These are phyloP conservation scores for Sclerospora graminicola DNA, from an alignment of 352 stramenopile genomes.

Conservation along the genomic window DNA sequence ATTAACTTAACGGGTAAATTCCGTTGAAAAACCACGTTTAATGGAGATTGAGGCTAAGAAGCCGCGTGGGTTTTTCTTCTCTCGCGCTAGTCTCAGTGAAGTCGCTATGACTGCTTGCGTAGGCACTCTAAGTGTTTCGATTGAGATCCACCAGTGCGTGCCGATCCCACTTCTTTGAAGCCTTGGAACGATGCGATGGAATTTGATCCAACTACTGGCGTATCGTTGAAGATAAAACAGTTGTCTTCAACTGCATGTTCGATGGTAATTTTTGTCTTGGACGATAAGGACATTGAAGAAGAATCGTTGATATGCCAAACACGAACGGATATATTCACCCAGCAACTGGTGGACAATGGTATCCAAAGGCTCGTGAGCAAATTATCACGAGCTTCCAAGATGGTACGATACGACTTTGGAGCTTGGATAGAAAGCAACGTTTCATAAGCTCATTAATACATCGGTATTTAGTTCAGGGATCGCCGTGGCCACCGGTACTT, in stretches of 20 bases:
- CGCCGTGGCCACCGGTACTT: constrained; percentile 61
- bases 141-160: constrained; percentile 56
- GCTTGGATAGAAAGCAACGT: no score
- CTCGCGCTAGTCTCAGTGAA: constrained; percentile 19
- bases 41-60: constrained; percentile 38
- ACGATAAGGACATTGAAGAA: constrained; percentile 63
- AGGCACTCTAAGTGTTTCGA: constrained; percentile 46
- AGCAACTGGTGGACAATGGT: no score
- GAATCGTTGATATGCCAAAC: no score
- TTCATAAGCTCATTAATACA: no score
- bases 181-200: constrained; percentile 51
- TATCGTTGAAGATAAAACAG: constrained; percentile 23
- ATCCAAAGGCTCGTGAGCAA: no score
- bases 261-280: no score
- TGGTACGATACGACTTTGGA: no score
- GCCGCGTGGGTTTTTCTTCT: constrained; percentile 37
- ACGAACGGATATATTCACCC: no score
- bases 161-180: constrained; percentile 38
- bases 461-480: constrained; percentile 73
- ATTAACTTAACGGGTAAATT: no score
- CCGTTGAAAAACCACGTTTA: constrained; percentile 50
- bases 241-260: no score
- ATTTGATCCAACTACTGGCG: constrained; percentile 17
- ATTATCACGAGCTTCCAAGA: no score
- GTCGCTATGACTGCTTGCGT: constrained; percentile 17